Evolutionary conservation across 352 stramenopile species (phyloP).

Genomic region (Phytophthora litchii): DNA sequence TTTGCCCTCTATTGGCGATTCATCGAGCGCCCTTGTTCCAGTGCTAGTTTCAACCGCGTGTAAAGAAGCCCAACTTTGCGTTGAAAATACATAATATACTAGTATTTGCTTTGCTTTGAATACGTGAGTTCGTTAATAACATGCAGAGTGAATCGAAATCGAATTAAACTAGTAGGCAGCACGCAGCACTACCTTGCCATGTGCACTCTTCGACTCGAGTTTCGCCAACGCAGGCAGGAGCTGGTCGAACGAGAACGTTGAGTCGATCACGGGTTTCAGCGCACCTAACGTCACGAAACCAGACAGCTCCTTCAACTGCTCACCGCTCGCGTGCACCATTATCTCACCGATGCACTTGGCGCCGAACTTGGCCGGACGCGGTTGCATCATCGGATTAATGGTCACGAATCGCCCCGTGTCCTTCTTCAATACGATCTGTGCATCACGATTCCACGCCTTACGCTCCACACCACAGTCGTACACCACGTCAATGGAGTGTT

Average conservation of each 20-base stretch:
- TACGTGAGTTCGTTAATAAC: slow-evolving; percentile 1
- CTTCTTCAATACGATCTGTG: slow-evolving; percentile 37
- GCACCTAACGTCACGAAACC: slow-evolving; percentile 33
- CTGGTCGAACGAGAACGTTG: slow-evolving; percentile 48
- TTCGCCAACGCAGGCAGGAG: slow-evolving; percentile 44
- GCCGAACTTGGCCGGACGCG: slow-evolving; percentile 43
- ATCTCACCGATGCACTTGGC: slow-evolving; percentile 40
- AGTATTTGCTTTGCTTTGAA: slow-evolving; percentile 6
- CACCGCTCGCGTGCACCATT: slow-evolving; percentile 29
- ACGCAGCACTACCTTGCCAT: slow-evolving; percentile 62
- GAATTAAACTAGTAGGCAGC: slow-evolving; percentile 20
- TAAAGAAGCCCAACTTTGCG: too few species aligned
- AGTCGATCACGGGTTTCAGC: slow-evolving; percentile 42
- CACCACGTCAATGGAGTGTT: slow-evolving; percentile 44
- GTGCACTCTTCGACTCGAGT: slow-evolving; percentile 44
- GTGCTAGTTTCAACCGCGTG: too few species aligned
- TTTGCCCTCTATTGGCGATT: background rate
- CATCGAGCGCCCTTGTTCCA: too few species aligned
- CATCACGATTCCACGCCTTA: slow-evolving; percentile 35
- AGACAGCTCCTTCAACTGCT: slow-evolving; percentile 45
- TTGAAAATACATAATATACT: too few species aligned
- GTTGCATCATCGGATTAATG: slow-evolving; percentile 40
- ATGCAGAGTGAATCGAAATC: background rate
- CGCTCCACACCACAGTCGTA: slow-evolving; percentile 45
- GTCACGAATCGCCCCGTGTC: slow-evolving; percentile 33